Evolutionary conservation across 2,329 filamentous ascomycete genomes (phyloP), one percentile per base, ranked within the genome.

Genomic region (Monosporascus sp.): DNA sequence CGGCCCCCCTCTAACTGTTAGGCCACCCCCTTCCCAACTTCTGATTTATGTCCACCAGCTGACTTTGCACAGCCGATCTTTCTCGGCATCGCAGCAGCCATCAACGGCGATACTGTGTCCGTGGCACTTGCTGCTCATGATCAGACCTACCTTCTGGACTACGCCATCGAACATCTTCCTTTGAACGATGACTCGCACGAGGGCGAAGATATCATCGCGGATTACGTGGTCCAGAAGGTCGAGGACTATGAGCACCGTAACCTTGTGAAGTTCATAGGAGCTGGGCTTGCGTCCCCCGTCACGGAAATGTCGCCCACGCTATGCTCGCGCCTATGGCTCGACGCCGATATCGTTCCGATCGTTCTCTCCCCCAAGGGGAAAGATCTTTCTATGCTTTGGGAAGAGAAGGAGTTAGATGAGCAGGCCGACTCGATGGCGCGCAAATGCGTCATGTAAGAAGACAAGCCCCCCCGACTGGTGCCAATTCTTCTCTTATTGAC

Each of bases 391-490:
- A 46, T 1, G 6, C 14, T 5, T 15, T 81, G 79, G 76, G 73
- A 78, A 46, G 68, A 72, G 37, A 82, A 84, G 65, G 73, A 78
- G n/a, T 78, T 91, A 5, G 89, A 92, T 62, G 89, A 94, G 66
- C 85, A 91, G 68, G 88, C 89, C 1, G 89, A 93, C 65, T 88
- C 86, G 1, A 88, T 92, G 81, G 86, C 86, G 2, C 79, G 89
- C 56, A 92, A 91, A 73, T 90, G 87, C 67, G 79, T 91, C 57
- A 81, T 85, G 85, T 88, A 70, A 70, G 80, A 72, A 4, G 7
- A 44, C 20, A 35, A 20, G 24, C 17, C 14, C 3, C 3, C 5
- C 7, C 7, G 20, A 15, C 41, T 15, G 14, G 14, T n/a, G n/a
- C 20, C 2, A 9, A 8, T 9, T 44, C 41, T 20, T 5, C n/a